Base-by-base conservation (phyloP, 129 eudicot genomes). In the Lactuca saligna region DNA sequence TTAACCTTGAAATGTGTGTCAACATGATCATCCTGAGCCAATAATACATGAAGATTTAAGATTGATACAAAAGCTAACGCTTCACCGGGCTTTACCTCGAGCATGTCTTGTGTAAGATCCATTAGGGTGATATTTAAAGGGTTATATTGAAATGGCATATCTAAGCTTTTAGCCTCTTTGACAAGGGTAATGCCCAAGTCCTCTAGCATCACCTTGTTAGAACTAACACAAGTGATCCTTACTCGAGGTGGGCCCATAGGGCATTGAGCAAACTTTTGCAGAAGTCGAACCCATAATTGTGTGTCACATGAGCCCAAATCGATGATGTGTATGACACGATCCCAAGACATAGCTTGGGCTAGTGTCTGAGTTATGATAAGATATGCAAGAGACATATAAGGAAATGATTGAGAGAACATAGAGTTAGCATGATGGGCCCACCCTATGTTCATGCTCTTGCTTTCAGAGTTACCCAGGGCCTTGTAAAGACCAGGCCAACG, bases 401-500 rank as follows among this genome's bases (percentile, higher is more conserved):
- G 87, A 34, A 82, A 74, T 4, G 75, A 69, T 29, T 62, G 51
- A 0, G 63, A 13, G 55, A 66, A 87, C 33, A 73, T 56, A 35
- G 77, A 51, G 11, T 71, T 71, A 17, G 82, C 85, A 38, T 17
- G 65, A 12, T 73, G 44, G 8, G 80, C 83, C 74, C 66, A 76
- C 5, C 78, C 87, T 14, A 35, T 39, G 61, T 84, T 77, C 7
- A 13, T 6, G 29, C 37, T 4, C 7, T 15, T 31, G 3, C 59
- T 49, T 16, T 60, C 56, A 3, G 70, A 44, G 31, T 61, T 71
- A 64, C 55, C 66, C 2, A 87, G 50, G 70, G 80, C 87, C 68
- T 80, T 84, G 44, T 77, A 84, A 44, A 87, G 70, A 34, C 95
- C 85, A 1, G 87, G 82, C 95, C 95, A 87, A 8, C 82, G 78